Percentiles rank a stretch among this genome's conserved stretches.
phyloP scores from a whole-genome alignment of 352 stramenopile genomes.

The Globisporangium uncinulatum region DNA sequence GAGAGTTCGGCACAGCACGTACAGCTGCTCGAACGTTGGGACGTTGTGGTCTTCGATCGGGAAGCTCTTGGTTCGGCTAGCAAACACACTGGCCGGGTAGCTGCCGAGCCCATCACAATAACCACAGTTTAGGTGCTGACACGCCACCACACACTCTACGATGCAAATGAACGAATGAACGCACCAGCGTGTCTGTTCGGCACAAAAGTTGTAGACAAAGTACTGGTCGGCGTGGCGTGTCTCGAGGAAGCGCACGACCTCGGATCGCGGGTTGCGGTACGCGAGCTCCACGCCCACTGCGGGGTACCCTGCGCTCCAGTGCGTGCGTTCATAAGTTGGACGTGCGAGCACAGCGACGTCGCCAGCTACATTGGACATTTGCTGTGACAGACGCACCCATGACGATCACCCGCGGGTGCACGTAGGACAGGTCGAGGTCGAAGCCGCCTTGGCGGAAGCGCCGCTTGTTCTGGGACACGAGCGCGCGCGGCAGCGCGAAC shows the following conservation, averaged over 20 bases:
- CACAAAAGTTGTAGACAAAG: slow-evolving; percentile 78
- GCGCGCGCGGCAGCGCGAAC: slow-evolving; percentile 43
- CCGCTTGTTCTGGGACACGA: slow-evolving; percentile 78
- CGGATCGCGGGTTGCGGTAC: slow-evolving; percentile 54
- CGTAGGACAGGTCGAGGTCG: slow-evolving; percentile 66
- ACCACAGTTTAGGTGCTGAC: too few species aligned
- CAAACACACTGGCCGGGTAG: slow-evolving; percentile 50
- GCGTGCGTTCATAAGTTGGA: not conserved
- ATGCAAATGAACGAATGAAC: not conserved
- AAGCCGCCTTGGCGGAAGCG: slow-evolving; percentile 55
- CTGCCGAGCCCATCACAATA: slow-evolving; percentile 10
- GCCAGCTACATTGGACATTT: too few species aligned
- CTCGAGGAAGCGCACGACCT: slow-evolving; percentile 53
- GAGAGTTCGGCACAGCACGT: slow-evolving; percentile 1
- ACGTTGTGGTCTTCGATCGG: slow-evolving; percentile 77
- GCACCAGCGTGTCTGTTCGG: slow-evolving; percentile 46
- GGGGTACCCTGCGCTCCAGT: slow-evolving; percentile 35
- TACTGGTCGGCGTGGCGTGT: slow-evolving; percentile 43
- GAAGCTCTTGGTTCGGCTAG: slow-evolving; percentile 36
- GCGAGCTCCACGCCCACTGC: slow-evolving; percentile 45
- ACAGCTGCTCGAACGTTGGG: slow-evolving; percentile 62
- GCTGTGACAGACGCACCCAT: slow-evolving; percentile 39
- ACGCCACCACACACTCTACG: not conserved
- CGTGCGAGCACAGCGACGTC: not conserved
- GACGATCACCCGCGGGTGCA: slow-evolving; percentile 70